phyloP scores from a whole-genome alignment of 2,329 filamentous ascomycete genomes.

The Penicillium sp. region DNA sequence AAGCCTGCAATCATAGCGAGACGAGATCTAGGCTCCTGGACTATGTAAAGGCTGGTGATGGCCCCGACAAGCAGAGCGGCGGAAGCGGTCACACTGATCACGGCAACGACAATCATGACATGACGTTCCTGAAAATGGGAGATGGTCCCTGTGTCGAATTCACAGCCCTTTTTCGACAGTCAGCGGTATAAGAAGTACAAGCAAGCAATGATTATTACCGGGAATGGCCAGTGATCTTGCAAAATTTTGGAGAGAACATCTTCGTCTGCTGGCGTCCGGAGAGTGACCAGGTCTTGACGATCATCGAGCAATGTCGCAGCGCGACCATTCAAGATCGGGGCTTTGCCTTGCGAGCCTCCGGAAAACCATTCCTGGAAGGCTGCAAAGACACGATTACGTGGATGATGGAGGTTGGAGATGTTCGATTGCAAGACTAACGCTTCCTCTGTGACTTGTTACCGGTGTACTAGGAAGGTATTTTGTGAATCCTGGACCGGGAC shows the following conservation, averaged over 20 bases:
- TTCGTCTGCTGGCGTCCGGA: neutral
- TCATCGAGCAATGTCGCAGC: neutral
- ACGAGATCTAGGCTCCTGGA: neutral
- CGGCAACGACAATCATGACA: neutral
- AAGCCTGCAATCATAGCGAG: constrained; percentile 1
- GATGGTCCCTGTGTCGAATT: neutral
- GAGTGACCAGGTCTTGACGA: neutral
- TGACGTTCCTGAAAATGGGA: neutral
- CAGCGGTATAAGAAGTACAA: neutral
- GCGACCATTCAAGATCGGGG: neutral
- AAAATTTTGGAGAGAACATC: neutral
- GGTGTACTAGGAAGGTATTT: neutral
- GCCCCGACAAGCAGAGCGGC: neutral
- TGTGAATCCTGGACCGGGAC: neutral
- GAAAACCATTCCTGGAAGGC: neutral
- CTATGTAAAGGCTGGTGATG: neutral
- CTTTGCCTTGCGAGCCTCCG: neutral
- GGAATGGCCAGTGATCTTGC: neutral
- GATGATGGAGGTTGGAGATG: neutral
- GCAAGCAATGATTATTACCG: neutral
- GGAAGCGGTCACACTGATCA: neutral
- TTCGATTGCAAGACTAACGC: neutral
- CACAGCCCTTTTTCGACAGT: neutral
- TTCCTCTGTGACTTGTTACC: neutral
- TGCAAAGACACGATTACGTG: neutral